Conservation (phyloP, 257 asterid species). For the Prunella vulgaris region DNA sequence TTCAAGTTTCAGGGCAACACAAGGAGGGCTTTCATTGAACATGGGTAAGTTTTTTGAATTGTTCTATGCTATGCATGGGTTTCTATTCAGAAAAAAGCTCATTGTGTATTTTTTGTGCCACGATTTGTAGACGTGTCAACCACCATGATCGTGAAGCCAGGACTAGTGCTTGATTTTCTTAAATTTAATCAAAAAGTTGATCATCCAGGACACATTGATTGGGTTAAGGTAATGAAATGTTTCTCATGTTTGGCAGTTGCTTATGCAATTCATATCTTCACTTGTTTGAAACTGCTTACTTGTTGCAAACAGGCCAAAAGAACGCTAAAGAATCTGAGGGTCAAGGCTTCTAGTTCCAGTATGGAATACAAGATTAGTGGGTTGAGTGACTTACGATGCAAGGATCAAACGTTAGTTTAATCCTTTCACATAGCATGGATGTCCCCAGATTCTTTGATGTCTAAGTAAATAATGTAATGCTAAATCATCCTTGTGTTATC, state of each 20-base stretch:
- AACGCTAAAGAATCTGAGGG: conserved; percentile 52
- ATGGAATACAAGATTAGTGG: conserved; percentile 59
- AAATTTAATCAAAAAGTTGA: conserved; percentile 41
- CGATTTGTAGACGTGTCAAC: conserved; percentile 56
- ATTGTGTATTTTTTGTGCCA: not conserved
- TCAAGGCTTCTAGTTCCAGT: conserved; percentile 35
- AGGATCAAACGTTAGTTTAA: conserved; percentile 42
- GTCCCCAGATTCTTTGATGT: not conserved
- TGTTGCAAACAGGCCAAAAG: conserved; percentile 49
- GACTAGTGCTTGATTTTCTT: conserved; percentile 61
- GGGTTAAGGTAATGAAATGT: conserved; percentile 47
- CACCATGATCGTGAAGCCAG: conserved; percentile 66
- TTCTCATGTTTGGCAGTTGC: not conserved
- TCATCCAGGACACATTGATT: conserved; percentile 40
- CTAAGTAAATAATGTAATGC: not conserved
- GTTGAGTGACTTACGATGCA: conserved; percentile 49
- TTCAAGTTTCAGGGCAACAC: conserved; percentile 68
- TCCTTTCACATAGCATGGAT: not conserved
- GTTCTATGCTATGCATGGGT: not conserved
- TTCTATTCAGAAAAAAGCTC: not conserved
- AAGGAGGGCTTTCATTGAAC: conserved; percentile 60
- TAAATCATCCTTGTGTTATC: not conserved
- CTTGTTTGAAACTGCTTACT: not conserved
- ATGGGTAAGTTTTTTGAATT: conserved; percentile 36
- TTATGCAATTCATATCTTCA: not conserved